Percentiles rank a stretch among this genome's conserved stretches.
Conservation (phyloP, 768 basidiomycete species). For the Phallus indusiatus region DNA sequence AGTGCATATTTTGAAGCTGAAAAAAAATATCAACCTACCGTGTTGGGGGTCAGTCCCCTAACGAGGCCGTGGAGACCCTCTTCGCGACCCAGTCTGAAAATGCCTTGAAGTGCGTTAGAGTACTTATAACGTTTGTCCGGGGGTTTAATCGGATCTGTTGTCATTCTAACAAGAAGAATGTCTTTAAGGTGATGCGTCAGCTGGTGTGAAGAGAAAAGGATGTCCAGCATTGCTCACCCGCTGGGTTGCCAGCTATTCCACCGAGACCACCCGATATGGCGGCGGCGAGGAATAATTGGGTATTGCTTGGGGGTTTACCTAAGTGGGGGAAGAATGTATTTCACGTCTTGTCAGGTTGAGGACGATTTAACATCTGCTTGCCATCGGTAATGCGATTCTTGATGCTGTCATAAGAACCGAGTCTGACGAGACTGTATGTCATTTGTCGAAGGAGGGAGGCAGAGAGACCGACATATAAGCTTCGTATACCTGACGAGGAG, state of each 20-base stretch:
- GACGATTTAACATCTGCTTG: neutral
- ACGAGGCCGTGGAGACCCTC: conserved; percentile 64
- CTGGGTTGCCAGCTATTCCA: conserved; percentile 79
- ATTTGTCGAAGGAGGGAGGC: conserved; percentile 83
- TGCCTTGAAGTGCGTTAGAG: conserved; percentile 65
- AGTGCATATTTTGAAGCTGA: neutral
- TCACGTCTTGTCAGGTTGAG: neutral
- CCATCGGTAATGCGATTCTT: conserved; percentile 37
- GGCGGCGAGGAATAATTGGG: conserved; percentile 53
- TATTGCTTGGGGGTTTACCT: conserved; percentile 31
- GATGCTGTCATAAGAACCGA: conserved; percentile 75
- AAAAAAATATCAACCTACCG: conserved; percentile 31
- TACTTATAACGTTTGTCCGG: conserved; percentile 71
- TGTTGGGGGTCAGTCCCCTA: conserved; percentile 73
- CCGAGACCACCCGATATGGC: conserved; percentile 71
- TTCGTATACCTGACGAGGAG: conserved; percentile 55
- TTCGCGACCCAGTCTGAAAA: conserved; percentile 51
- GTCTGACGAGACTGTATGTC: conserved; percentile 81
- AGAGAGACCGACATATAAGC: conserved; percentile 72
- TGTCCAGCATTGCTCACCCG: conserved; percentile 33
- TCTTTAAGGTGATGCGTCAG: conserved; percentile 29
- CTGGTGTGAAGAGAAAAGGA: neutral
- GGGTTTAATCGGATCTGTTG: conserved; percentile 70
- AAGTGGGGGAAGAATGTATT: conserved; percentile 21
- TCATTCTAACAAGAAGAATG: conserved; percentile 77